phyloP scores from a whole-genome alignment of 1,284 basidiomycete genomes.

The Apiotrichum gamsii region DNA sequence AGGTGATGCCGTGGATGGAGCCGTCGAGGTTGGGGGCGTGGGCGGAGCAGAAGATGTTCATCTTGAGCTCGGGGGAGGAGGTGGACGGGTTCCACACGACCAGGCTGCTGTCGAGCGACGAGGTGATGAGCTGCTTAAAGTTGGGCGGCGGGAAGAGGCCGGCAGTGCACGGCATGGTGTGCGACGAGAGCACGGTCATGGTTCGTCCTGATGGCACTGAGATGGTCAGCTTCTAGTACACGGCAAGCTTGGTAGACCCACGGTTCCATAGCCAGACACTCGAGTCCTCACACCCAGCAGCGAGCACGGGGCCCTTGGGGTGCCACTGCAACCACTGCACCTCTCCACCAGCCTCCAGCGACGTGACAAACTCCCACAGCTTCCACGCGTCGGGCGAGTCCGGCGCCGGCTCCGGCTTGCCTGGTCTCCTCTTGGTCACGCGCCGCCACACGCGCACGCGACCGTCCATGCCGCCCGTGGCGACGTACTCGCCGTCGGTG shows the following conservation, averaged over 20 bases:
- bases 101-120: conserved; percentile 73
- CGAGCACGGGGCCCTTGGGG: conserved; percentile 80
- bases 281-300: conserved; percentile 87
- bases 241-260: conserved; percentile 48
- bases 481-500: conserved; percentile 79
- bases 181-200: conserved; percentile 93
- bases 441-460: conserved; percentile 84
- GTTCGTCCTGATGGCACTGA: conserved; percentile 85
- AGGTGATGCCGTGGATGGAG: conserved; percentile 67
- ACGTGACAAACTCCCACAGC: conserved; percentile 88
- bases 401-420: conserved; percentile 2
- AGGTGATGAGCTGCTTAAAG: conserved; percentile 84
- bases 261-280: conserved; percentile 97
- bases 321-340: conserved; percentile 96
- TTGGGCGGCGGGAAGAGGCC: conserved; percentile 67
- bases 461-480: conserved; percentile 97
- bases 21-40: conserved; percentile 55
- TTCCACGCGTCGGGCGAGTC: conserved; percentile 50
- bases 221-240: neutral
- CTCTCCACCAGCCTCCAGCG: conserved; percentile 89
- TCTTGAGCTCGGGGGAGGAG: conserved; percentile 59
- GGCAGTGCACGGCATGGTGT: conserved; percentile 75
- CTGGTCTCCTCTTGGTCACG: conserved; percentile 49
- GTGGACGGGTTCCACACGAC: conserved; percentile 85
- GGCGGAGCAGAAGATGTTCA: conserved; percentile 45